Percentiles rank a stretch among this genome's conserved stretches.
These are phyloP conservation scores for Stentor roeselii DNA, from an alignment of 73 alveolate genomes.

Conservation along the genomic window DNA sequence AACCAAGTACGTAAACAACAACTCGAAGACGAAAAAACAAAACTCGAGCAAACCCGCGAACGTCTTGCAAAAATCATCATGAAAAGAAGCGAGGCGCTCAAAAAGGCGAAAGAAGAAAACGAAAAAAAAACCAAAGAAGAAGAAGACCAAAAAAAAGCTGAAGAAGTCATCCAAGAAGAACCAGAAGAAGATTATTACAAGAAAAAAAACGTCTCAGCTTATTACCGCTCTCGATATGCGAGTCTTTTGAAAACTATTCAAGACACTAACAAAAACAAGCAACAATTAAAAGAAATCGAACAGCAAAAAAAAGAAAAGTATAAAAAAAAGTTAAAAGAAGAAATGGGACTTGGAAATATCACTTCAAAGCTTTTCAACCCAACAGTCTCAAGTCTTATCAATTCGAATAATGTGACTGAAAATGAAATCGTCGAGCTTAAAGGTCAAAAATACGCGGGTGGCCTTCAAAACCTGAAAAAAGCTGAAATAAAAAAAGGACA, in stretches of 20 bases:
- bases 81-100: conserved; percentile 5
- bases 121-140: conserved; percentile 13
- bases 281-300: conserved; percentile 20
- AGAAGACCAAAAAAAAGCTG: neutral
- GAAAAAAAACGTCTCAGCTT: neutral
- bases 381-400: neutral
- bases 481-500: conserved; percentile 33
- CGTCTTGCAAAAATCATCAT: neutral
- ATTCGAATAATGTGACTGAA: conserved; percentile 11
- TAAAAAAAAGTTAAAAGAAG: conserved; percentile 15
- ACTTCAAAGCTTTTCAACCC: conserved; percentile 4
- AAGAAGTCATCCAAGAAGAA: neutral
- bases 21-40: neutral
- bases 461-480: conserved; percentile 36
- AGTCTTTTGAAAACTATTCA: conserved; percentile 25
- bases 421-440: neutral
- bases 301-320: conserved; percentile 15
- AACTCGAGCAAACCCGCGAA: conserved; percentile 8
- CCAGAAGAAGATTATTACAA: neutral
- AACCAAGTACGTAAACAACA: neutral
- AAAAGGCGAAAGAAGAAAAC: conserved; percentile 5
- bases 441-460: conserved; percentile 17
- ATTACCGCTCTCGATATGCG: conserved; percentile 24
- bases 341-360: conserved; percentile 3
- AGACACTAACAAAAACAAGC: conserved; percentile 21